Evolutionary conservation across 306 rosid species (phyloP).

Genomic region (Cucumis hystrix): DNA sequence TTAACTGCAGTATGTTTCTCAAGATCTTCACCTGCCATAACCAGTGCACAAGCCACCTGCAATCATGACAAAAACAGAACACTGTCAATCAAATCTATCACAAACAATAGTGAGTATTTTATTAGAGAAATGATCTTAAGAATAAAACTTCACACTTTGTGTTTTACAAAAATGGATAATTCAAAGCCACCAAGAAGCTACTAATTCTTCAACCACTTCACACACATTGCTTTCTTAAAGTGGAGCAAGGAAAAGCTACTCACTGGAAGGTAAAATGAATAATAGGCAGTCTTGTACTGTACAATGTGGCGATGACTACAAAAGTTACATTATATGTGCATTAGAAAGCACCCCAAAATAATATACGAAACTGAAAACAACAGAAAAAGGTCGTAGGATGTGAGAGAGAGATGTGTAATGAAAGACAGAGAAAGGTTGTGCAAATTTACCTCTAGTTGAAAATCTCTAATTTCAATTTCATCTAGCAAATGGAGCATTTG

Average conservation of each 20-base stretch:
- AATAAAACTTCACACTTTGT: background rate
- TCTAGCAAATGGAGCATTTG: no score
- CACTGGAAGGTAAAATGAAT: conserved; percentile 92
- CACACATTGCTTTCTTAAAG: background rate
- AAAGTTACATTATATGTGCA: background rate
- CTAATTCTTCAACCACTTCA: background rate
- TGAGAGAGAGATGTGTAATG: no score
- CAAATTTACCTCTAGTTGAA: no score
- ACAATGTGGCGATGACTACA: conserved; percentile 91
- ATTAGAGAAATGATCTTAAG: background rate
- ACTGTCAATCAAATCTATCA: background rate
- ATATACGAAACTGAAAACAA: background rate
- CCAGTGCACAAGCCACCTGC: conserved; percentile 39
- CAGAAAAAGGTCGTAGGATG: background rate
- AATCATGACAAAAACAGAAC: background rate
- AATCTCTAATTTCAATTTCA: no score
- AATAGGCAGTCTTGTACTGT: conserved; percentile 87
- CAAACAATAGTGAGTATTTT: background rate
- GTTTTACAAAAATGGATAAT: background rate
- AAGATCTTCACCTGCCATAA: conserved; percentile 31
- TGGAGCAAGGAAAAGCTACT: conserved; percentile 12
- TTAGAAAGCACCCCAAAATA: background rate
- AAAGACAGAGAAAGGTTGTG: no score
- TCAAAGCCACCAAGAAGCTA: background rate
- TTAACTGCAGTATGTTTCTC: conserved; percentile 25